phyloP scores from a whole-genome alignment of 352 stramenopile species.

The Bremia lactucae region DNA sequence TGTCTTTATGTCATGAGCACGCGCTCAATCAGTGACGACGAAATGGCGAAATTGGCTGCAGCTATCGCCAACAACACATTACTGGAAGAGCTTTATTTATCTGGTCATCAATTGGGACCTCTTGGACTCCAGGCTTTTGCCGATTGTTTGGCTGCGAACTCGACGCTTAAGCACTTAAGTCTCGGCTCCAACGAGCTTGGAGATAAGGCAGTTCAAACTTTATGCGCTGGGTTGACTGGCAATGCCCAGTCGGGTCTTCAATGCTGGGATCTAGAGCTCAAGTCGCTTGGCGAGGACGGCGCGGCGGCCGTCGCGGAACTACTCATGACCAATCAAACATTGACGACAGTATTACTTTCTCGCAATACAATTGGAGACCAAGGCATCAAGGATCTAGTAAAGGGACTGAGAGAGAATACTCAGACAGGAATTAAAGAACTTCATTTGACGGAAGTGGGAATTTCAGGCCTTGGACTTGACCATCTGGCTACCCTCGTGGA shows the following conservation, averaged over 20 bases:
- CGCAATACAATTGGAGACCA: slow-evolving; percentile 48
- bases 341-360: slow-evolving; percentile 44
- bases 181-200: slow-evolving; percentile 50
- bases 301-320: slow-evolving; percentile 37
- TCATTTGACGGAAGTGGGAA: slow-evolving; percentile 30
- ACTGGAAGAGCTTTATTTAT: slow-evolving; percentile 72
- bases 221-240: slow-evolving; percentile 38
- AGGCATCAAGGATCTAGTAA: slow-evolving; percentile 28
- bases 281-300: slow-evolving; percentile 39
- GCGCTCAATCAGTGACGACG: slow-evolving; percentile 44
- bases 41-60: slow-evolving; percentile 37
- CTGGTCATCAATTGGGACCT: slow-evolving; percentile 44
- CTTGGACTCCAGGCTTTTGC: slow-evolving; percentile 43
- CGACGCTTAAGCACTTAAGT: slow-evolving; percentile 53
- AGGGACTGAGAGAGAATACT: slow-evolving; percentile 29
- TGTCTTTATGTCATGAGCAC: slow-evolving; percentile 69
- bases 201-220: slow-evolving; percentile 30
- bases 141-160: slow-evolving; percentile 53
- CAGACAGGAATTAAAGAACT: slow-evolving; percentile 26
- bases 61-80: slow-evolving; percentile 44
- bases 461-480: slow-evolving; percentile 39
- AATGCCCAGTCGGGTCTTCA: slow-evolving; percentile 45
- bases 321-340: slow-evolving; percentile 30
- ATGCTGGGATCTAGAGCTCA: slow-evolving; percentile 68
- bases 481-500: slow-evolving; percentile 33